Evolutionary conservation across 345 rosid genomes (phyloP).

Genomic region (Pistacia integerrima): DNA sequence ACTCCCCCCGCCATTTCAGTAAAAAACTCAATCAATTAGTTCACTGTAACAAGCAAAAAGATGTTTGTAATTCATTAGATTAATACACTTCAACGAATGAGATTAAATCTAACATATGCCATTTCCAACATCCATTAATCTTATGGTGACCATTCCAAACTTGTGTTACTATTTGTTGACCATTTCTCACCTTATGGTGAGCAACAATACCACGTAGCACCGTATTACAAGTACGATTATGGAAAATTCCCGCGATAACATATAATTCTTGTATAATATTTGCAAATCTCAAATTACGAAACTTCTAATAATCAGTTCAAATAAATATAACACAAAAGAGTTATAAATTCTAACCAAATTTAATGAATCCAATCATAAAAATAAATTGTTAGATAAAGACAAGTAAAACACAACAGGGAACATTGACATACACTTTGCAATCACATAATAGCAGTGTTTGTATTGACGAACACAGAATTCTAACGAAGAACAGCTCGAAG

Average conservation of each 20-base stretch:
- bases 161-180: too few relatives aligned
- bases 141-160: too few relatives aligned
- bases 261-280: too few relatives aligned
- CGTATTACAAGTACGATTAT: too few relatives aligned
- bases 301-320: background rate
- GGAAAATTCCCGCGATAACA: too few relatives aligned
- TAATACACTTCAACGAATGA: background rate
- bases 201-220: too few relatives aligned
- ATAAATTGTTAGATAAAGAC: background rate
- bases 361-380: background rate
- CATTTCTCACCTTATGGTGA: too few relatives aligned
- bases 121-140: background rate
- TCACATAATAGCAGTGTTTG: background rate
- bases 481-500: slow-evolving; percentile 8
- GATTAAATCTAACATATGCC: too few relatives aligned
- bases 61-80: background rate
- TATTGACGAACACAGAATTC: background rate
- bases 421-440: background rate
- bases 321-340: background rate
- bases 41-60: slow-evolving; percentile 27
- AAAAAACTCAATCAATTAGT: slow-evolving; percentile 35
- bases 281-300: background rate
- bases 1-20: slow-evolving; percentile 86
- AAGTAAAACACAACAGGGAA: background rate
- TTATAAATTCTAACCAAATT: background rate